Evolutionary conservation across 2,329 filamentous ascomycete genomes (phyloP).

Genomic region (Alternaria arbusti): DNA sequence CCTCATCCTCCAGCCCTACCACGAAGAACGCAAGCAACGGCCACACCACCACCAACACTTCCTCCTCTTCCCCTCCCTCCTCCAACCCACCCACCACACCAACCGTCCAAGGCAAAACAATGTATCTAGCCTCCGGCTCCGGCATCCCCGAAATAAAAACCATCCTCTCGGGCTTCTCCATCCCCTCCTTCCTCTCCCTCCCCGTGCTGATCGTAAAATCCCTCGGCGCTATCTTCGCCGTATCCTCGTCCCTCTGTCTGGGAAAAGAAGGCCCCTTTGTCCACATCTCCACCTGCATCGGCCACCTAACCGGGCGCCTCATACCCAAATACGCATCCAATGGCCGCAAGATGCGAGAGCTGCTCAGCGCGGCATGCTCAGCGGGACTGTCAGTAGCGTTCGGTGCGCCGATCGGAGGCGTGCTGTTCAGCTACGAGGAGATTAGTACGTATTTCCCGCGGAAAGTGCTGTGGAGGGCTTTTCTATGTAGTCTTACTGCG

Average conservation of each 20-base stretch:
- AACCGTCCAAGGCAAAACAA: conserved; percentile 54
- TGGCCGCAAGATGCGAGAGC: conserved; percentile 64
- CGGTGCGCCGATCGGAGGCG: conserved; percentile 67
- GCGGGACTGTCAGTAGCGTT: conserved; percentile 66
- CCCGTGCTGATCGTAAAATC: conserved; percentile 64
- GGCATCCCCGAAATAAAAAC: conserved; percentile 70
- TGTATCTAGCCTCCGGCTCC: conserved; percentile 65
- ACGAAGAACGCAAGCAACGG: background rate
- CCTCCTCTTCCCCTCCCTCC: background rate
- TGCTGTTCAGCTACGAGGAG: conserved; percentile 66
- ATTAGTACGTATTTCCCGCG: conserved; percentile 66
- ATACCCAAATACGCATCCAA: conserved; percentile 66
- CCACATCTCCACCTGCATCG: conserved; percentile 65
- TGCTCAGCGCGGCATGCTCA: conserved; percentile 64
- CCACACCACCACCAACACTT: conserved; percentile 26
- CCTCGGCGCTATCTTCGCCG: conserved; percentile 64
- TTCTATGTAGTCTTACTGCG: conserved; percentile 63
- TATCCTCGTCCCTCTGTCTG: conserved; percentile 65
- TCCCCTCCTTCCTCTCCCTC: conserved; percentile 63
- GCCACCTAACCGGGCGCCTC: conserved; percentile 58
- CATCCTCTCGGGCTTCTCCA: conserved; percentile 66
- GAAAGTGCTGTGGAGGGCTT: conserved; percentile 65
- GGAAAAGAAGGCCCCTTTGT: conserved; percentile 69
- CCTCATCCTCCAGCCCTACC: conserved; percentile 25
- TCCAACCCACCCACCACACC: background rate